These are phyloP conservation scores for Plenodomus lindquistii DNA, from an alignment of 2,329 filamentous ascomycete genomes.

Conservation along the genomic window DNA sequence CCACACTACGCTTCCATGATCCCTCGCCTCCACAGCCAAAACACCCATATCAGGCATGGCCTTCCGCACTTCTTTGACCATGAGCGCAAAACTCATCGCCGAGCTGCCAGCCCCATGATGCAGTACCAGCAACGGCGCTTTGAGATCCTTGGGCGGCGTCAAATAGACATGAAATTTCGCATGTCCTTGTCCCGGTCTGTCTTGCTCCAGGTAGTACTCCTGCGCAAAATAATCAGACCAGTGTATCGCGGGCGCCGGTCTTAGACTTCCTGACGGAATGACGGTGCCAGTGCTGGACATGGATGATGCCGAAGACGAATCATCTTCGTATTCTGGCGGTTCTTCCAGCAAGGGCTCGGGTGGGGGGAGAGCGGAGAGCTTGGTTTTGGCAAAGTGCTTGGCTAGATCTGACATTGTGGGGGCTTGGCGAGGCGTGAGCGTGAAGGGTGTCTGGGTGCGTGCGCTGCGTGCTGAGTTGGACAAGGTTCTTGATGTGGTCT, in stretches of 20 bases:
- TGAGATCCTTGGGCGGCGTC: constrained; percentile 69
- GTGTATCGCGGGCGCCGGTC: constrained; percentile 63
- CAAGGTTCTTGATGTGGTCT: background rate
- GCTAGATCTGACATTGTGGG: constrained; percentile 76
- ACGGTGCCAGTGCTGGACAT: constrained; percentile 92
- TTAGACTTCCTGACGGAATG: constrained; percentile 74
- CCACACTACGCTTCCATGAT: constrained; percentile 72
- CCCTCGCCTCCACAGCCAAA: constrained; percentile 81
- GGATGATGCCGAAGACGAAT: constrained; percentile 68
- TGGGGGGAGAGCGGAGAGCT: constrained; percentile 66
- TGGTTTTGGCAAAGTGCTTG: constrained; percentile 76
- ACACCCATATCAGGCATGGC: constrained; percentile 79
- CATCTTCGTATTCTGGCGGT: constrained; percentile 56
- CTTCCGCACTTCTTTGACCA: constrained; percentile 76
- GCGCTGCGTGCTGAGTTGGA: background rate
- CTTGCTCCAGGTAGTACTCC: constrained; percentile 72
- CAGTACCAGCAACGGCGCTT: constrained; percentile 83
- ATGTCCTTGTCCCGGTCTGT: constrained; percentile 34
- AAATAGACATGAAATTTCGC: constrained; percentile 84
- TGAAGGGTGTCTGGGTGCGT: background rate
- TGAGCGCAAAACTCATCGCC: constrained; percentile 85
- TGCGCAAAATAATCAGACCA: constrained; percentile 93
- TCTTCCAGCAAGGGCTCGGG: constrained; percentile 53
- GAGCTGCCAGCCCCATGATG: constrained; percentile 96
- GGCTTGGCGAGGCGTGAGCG: background rate